phyloP scores from a whole-genome alignment of 2,329 filamentous ascomycete species.

The Diaporthe australafricana region DNA sequence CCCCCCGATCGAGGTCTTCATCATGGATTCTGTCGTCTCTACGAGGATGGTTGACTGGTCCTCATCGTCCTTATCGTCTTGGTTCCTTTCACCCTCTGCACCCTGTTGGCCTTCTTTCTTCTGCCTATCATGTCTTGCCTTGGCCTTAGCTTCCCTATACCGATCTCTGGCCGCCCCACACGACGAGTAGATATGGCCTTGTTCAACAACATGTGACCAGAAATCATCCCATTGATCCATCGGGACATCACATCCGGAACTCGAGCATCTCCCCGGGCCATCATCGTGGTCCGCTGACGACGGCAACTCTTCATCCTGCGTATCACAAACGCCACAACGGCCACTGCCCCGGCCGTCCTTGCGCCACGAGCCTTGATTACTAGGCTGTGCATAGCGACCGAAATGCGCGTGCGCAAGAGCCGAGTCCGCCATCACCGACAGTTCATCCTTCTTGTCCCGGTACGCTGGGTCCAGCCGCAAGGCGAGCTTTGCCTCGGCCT shows the following conservation, averaged over 20 bases:
- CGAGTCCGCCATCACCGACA: background rate
- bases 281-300: background rate
- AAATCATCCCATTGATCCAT: background rate
- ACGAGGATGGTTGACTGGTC: too few relatives aligned
- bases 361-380: too few relatives aligned
- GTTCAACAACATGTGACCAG: background rate
- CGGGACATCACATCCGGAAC: background rate
- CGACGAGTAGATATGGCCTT: conserved; percentile 2
- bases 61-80: too few relatives aligned
- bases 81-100: too few relatives aligned
- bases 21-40: too few relatives aligned
- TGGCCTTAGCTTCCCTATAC: background rate
- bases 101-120: too few relatives aligned
- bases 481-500: background rate
- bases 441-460: background rate
- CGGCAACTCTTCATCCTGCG: background rate
- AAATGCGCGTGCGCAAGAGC: conserved; percentile 17
- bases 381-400: background rate
- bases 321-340: background rate
- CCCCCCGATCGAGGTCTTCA: too few relatives aligned
- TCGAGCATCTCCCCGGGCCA: background rate
- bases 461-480: background rate
- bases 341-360: background rate
- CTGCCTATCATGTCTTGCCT: too few relatives aligned
- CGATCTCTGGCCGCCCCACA: background rate